A percentile compares a stretch with the other conserved stretches of the same genome.
phyloP scores from a whole-genome alignment of 2,329 filamentous ascomycete genomes.

The Drechmeria coniospora region DNA sequence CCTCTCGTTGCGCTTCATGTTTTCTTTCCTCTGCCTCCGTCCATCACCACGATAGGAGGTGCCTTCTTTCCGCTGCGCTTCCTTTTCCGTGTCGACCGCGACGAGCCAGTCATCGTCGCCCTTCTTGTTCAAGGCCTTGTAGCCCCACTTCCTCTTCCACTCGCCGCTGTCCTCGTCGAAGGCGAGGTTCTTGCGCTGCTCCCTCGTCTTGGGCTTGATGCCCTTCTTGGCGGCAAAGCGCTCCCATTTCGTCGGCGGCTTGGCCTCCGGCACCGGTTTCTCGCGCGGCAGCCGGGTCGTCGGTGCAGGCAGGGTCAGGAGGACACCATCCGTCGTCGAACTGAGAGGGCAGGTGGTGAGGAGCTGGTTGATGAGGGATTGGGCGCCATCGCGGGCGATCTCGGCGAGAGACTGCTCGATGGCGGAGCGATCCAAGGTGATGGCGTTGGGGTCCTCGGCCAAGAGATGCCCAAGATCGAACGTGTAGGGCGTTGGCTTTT shows the following conservation, averaged over 20 bases:
- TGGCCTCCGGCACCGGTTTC: slow-evolving; percentile 73
- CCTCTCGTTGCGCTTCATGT: slow-evolving; percentile 54
- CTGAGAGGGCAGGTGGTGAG: slow-evolving; percentile 73
- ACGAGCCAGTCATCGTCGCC: slow-evolving; percentile 78
- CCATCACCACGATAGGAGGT: slow-evolving; percentile 46
- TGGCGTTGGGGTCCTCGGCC: slow-evolving; percentile 74
- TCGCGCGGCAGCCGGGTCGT: slow-evolving; percentile 68
- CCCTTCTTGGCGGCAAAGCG: slow-evolving; percentile 94
- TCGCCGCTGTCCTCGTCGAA: slow-evolving; percentile 75
- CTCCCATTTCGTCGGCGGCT: slow-evolving; percentile 86
- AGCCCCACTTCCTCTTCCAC: slow-evolving; percentile 92
- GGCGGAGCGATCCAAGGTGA: slow-evolving; percentile 36
- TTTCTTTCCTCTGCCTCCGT: slow-evolving; percentile 50
- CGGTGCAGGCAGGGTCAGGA: slow-evolving; percentile 59
- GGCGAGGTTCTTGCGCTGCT: slow-evolving; percentile 56
- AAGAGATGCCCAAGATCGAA: slow-evolving; percentile 86
- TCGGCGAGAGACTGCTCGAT: slow-evolving; percentile 55
- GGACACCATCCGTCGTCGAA: slow-evolving; percentile 53
- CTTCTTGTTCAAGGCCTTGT: slow-evolving; percentile 77
- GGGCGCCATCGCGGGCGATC: slow-evolving; percentile 75
- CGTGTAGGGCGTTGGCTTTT: slow-evolving; percentile 78
- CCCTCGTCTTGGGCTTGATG: slow-evolving; percentile 76
- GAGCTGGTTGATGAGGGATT: slow-evolving; percentile 87
- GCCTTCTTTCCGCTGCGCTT: slow-evolving; percentile 46
- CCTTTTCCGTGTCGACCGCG: slow-evolving; percentile 70